Percentiles rank a stretch among this genome's conserved stretches.
Evolutionary conservation across 2,329 filamentous ascomycete species (phyloP).

Genomic region (Chalaropsis thielavioides): DNA sequence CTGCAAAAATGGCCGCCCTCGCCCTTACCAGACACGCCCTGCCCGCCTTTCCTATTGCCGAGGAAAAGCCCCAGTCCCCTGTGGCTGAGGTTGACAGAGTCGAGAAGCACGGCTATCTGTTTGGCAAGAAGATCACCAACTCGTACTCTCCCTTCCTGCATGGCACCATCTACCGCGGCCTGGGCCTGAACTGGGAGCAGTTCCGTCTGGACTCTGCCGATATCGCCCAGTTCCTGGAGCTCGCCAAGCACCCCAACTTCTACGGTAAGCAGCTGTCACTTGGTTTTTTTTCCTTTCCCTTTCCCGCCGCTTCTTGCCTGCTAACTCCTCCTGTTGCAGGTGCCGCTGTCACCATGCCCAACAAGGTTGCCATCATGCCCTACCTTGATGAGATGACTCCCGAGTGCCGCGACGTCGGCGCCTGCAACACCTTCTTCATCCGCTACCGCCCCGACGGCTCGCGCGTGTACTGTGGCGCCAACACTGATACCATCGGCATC

Average conservation of each 20-base stretch:
- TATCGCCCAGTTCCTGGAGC: conserved; percentile 33
- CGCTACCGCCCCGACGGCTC: conserved; percentile 33
- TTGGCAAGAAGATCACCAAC: conserved; percentile 41
- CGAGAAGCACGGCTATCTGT: conserved; percentile 36
- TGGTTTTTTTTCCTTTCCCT: background rate
- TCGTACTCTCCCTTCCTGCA: conserved; percentile 43
- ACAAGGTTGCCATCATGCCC: conserved; percentile 63
- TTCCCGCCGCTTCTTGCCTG: background rate
- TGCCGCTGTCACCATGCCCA: conserved; percentile 67
- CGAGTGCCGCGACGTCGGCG: conserved; percentile 58
- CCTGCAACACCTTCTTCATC: conserved; percentile 67
- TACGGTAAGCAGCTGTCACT: conserved; percentile 34
- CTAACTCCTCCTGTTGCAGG: conserved; percentile 28
- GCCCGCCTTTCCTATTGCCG: background rate
- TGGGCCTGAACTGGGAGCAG: conserved; percentile 38
- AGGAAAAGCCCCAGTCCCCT: conserved; percentile 1
- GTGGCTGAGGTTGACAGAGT: conserved; percentile 8
- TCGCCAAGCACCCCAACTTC: conserved; percentile 43
- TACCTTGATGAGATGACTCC: conserved; percentile 59
- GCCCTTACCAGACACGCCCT: background rate
- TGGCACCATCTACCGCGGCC: conserved; percentile 36
- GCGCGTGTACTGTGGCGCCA: conserved; percentile 52
- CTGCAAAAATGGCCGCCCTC: conserved; percentile 7
- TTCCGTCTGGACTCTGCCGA: conserved; percentile 38
- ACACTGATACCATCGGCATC: conserved; percentile 69